Conservation (phyloP, 2,329 filamentous ascomycete species). For the Aureobasidium vineae region DNA sequence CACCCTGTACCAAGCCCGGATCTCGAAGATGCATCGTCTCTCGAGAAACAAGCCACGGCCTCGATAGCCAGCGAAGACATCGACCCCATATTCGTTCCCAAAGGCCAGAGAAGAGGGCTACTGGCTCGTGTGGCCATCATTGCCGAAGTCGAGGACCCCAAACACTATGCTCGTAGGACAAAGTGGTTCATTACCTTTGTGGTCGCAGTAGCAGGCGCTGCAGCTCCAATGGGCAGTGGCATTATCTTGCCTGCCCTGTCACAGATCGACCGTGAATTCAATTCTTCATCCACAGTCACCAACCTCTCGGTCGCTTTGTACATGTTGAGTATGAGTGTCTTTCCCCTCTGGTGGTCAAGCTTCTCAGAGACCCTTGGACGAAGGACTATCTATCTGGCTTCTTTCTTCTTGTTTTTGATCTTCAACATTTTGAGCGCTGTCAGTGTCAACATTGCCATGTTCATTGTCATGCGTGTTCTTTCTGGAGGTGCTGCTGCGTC, state of each 20-base stretch:
- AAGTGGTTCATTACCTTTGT: constrained; percentile 86
- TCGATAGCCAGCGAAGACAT: constrained; percentile 19
- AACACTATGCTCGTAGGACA: constrained; percentile 66
- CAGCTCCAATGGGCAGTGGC: constrained; percentile 77
- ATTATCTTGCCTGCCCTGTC: constrained; percentile 72
- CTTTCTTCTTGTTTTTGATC: constrained; percentile 68
- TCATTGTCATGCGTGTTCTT: constrained; percentile 72
- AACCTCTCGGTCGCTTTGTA: constrained; percentile 77
- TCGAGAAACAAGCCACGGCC: constrained; percentile 1
- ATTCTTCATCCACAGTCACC: constrained; percentile 62
- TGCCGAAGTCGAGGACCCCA: constrained; percentile 74
- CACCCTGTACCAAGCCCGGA: neutral
- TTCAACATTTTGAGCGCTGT: constrained; percentile 70
- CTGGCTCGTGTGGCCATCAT: constrained; percentile 68
- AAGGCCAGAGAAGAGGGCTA: constrained; percentile 64
- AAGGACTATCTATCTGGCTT: constrained; percentile 73
- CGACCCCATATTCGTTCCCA: constrained; percentile 48
- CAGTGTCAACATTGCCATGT: constrained; percentile 68
- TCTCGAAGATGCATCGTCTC: neutral
- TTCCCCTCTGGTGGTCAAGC: constrained; percentile 82
- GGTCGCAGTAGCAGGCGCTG: constrained; percentile 72
- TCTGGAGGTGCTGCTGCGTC: constrained; percentile 74
- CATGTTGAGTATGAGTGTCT: constrained; percentile 80
- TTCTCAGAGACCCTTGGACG: constrained; percentile 72
- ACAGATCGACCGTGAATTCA: constrained; percentile 61